A percentile compares a stretch with the other conserved stretches of the same genome.
Evolutionary conservation across 352 stramenopile species (phyloP).

Genomic region (Globisporangium nodosum): DNA sequence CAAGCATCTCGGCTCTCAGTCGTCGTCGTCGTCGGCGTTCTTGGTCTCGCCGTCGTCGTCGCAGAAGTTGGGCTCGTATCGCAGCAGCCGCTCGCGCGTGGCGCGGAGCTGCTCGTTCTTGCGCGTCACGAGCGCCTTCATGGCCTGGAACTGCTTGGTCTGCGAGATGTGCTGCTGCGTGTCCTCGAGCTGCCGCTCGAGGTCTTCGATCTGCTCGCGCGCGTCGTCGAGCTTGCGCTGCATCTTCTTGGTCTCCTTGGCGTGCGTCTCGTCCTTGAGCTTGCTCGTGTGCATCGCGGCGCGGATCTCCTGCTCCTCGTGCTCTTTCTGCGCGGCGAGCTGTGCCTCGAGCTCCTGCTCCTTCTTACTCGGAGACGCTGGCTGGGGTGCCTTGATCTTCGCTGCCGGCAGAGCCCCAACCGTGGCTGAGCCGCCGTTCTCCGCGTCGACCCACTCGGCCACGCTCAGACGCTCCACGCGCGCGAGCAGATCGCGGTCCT

Average conservation of each 20-base stretch:
- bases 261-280: constrained; percentile 41
- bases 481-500: constrained; percentile 68
- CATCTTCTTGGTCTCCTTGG: constrained; percentile 43
- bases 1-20: constrained; percentile 9
- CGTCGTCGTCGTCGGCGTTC: constrained; percentile 40
- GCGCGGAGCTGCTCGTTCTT: constrained; percentile 81
- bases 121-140: constrained; percentile 75
- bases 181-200: constrained; percentile 55
- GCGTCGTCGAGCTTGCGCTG: constrained; percentile 56
- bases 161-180: constrained; percentile 61
- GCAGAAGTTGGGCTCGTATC: constrained; percentile 65
- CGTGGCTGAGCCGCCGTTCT: constrained; percentile 21
- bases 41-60: constrained; percentile 41
- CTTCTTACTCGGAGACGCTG: constrained; percentile 3
- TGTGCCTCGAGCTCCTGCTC: constrained; percentile 32
- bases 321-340: constrained; percentile 34
- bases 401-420: constrained; percentile 10
- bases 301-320: constrained; percentile 45
- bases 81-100: constrained; percentile 57
- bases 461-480: constrained; percentile 75
- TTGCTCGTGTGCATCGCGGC: constrained; percentile 40
- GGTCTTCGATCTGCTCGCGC: constrained; percentile 43
- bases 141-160: constrained; percentile 79
- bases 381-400: constrained; percentile 2
- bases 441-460: constrained; percentile 54